These are phyloP conservation scores for Pseudogymnoascus sp. DNA, from an alignment of 2,329 filamentous ascomycete species.

Conservation along the genomic window DNA sequence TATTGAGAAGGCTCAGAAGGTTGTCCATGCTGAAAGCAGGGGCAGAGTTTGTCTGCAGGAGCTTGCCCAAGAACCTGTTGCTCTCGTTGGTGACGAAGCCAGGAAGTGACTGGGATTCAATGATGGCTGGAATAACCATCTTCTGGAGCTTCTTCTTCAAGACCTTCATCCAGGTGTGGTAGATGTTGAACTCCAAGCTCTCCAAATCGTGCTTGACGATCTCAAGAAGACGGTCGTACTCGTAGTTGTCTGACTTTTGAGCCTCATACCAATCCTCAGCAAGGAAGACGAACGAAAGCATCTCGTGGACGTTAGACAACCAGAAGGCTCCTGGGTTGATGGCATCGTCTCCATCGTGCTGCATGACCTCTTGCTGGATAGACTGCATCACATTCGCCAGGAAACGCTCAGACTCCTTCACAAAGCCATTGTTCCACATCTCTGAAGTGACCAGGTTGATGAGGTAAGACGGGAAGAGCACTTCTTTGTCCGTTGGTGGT, in stretches of 20 bases:
- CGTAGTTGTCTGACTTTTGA: constrained; percentile 98
- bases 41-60: constrained; percentile 79
- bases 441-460: constrained; percentile 98
- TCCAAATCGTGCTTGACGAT: constrained; percentile 99
- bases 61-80: constrained; percentile 95
- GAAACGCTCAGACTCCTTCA: constrained; percentile 98
- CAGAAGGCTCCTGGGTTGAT: constrained; percentile 97
- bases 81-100: constrained; percentile 98
- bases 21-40: constrained; percentile 99
- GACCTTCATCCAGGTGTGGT: constrained; percentile 99
- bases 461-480: constrained; percentile 95
- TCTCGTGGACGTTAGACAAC: constrained; percentile 98
- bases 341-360: constrained; percentile 93
- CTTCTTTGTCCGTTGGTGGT: constrained; percentile 93
- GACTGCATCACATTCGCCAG: constrained; percentile 99
- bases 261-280: constrained; percentile 99
- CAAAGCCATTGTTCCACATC: constrained; percentile 99
- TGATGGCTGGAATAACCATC: constrained; percentile 99
- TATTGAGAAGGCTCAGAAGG: constrained; percentile 88
- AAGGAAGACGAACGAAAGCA: constrained; percentile 98
- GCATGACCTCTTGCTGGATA: constrained; percentile 98
- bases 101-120: constrained; percentile 94
- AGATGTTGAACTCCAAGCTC: constrained; percentile 98
- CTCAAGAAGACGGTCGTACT: constrained; percentile 93
- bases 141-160: constrained; percentile 98